These are phyloP conservation scores for Talaromyces rugulosus DNA, from an alignment of 2,329 filamentous ascomycete genomes.

Conservation along the genomic window DNA sequence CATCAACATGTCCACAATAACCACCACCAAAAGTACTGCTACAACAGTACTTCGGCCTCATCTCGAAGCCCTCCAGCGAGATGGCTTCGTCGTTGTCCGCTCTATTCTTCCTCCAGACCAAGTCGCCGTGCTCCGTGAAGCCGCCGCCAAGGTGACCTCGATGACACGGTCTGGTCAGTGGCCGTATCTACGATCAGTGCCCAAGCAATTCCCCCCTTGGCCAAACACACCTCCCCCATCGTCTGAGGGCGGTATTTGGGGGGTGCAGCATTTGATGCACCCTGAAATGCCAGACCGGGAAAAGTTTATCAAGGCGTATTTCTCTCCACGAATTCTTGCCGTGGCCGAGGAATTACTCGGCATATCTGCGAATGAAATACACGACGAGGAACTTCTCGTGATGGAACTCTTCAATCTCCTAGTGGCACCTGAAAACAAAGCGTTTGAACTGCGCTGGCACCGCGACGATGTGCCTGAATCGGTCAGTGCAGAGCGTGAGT, in stretches of 20 bases:
- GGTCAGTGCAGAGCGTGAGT: constrained; percentile 64
- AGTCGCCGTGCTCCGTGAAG: constrained; percentile 57
- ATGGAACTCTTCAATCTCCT: constrained; percentile 89
- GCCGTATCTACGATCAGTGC: constrained; percentile 77
- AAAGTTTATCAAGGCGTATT: constrained; percentile 67
- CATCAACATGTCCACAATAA: constrained; percentile 1
- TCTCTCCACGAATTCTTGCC: constrained; percentile 59
- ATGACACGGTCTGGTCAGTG: constrained; percentile 67
- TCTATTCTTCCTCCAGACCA: constrained; percentile 56
- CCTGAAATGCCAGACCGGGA: constrained; percentile 61
- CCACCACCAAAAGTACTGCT: background rate
- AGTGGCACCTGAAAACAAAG: constrained; percentile 61
- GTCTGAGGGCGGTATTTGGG: constrained; percentile 69
- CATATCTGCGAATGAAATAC: constrained; percentile 27
- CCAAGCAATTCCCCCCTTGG: constrained; percentile 91
- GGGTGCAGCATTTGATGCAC: constrained; percentile 79
- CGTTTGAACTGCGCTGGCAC: constrained; percentile 79
- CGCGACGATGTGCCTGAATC: constrained; percentile 71
- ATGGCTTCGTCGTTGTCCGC: constrained; percentile 74
- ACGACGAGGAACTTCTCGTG: constrained; percentile 60
- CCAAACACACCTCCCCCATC: constrained; percentile 47
- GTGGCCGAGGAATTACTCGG: constrained; percentile 64
- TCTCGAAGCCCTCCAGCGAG: constrained; percentile 55
- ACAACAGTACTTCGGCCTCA: constrained; percentile 24
- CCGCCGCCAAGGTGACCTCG: constrained; percentile 53